Percentiles rank a stretch among this genome's conserved stretches.
Evolutionary conservation across 1,284 basidiomycete genomes (phyloP).

Genomic region (Apiotrichum sp.): DNA sequence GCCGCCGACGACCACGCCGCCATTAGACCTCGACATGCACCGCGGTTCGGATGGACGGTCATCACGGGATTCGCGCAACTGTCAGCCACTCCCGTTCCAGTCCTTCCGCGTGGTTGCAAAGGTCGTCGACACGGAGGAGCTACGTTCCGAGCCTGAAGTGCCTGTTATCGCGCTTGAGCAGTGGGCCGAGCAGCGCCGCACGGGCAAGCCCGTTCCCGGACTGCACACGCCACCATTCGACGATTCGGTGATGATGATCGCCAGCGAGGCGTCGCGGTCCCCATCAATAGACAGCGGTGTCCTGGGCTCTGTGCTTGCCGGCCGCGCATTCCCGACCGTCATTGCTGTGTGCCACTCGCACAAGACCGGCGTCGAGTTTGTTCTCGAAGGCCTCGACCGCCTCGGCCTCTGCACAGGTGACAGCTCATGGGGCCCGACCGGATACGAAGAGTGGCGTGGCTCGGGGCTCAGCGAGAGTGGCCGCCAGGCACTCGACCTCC

Average conservation of each 20-base stretch:
- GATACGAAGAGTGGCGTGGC: slow-evolving; percentile 47
- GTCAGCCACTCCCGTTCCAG: slow-evolving; percentile 39
- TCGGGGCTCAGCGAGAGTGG: slow-evolving; percentile 43
- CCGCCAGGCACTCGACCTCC: slow-evolving; percentile 38
- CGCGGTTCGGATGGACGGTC: neutral
- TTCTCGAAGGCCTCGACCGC: slow-evolving; percentile 45
- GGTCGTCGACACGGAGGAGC: slow-evolving; percentile 37
- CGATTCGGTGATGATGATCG: neutral
- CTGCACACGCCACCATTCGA: slow-evolving; percentile 14
- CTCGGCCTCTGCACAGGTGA: slow-evolving; percentile 44
- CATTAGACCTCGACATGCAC: slow-evolving; percentile 3
- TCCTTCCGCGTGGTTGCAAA: slow-evolving; percentile 44
- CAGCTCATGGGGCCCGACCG: slow-evolving; percentile 46
- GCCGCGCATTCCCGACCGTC: slow-evolving; percentile 44
- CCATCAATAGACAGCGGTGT: neutral
- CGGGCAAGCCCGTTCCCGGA: slow-evolving; percentile 14
- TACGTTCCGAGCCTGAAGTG: slow-evolving; percentile 27
- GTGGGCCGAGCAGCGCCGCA: slow-evolving; percentile 21
- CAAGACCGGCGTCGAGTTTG: slow-evolving; percentile 46
- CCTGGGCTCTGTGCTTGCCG: slow-evolving; percentile 8
- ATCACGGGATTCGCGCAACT: slow-evolving; percentile 8
- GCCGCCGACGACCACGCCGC: slow-evolving; percentile 9
- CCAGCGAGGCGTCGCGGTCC: slow-evolving; percentile 1
- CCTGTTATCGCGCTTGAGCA: slow-evolving; percentile 20
- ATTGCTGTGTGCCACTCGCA: slow-evolving; percentile 46